Base-by-base conservation (phyloP, 73 alveolate species). In the Paramecium pentaurelia region DNA sequence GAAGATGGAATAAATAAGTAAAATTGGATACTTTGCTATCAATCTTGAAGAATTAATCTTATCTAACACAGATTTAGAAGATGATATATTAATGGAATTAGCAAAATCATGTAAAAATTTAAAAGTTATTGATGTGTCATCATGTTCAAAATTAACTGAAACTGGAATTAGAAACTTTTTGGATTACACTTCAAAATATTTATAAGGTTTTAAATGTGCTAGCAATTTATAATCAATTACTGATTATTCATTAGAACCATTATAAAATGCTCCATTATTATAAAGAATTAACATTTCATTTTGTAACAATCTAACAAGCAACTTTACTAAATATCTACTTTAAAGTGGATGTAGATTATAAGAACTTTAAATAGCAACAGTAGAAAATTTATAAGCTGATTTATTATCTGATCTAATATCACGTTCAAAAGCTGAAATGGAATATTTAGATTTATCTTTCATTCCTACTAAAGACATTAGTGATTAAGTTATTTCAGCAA, bases 21-120 rank as follows among this genome's bases (percentile, higher is more conserved):
- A 87, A 68, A 87, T 87, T 38, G 93, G 89, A 87, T 87, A 87
- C 10, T 87, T 87, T 64, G 93, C 93, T 5, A 18, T 60, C n/a
- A 87, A 87, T 49, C 49, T 87, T 36, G 93, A 87, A 87, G 93
- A 87, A 36, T n/a, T 87, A 11, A 27, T 64, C 14, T 40, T 68
- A 10, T 87, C 93, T 4, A 58, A 77, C 40, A 68, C 93, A 64
- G 93, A 87, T 16, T 40, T 87, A 34, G 89, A 64, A 8, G 93
- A 87, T 87, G 93, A 87, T 42, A 77, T 87, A 10, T 68, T 87
- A 68, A 44, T 64, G 32, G 93, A 87, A 87, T 87, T 87, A 87
- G 93, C 93, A 7, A 87, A 42, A 60, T 87, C 93, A 60, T 87
- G 93, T 49, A 38, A 73, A 25, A 59, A 87, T 73, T 51, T 64